Evolutionary conservation across 2,329 filamentous ascomycete genomes (phyloP).

Genomic region (Tolypocladium album): DNA sequence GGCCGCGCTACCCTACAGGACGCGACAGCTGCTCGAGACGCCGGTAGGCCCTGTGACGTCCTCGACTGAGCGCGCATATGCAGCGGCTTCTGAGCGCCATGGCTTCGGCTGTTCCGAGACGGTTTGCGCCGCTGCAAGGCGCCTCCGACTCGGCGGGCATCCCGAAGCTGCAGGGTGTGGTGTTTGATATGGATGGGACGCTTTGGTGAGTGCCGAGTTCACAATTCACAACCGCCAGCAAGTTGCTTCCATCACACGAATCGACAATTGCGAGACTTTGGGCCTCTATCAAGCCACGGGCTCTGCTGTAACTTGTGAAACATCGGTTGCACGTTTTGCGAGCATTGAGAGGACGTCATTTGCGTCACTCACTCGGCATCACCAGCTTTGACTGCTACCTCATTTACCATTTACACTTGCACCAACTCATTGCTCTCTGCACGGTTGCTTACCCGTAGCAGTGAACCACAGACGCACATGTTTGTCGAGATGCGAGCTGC

Average conservation of each 20-base stretch:
- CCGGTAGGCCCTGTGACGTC: not conserved
- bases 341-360: not conserved
- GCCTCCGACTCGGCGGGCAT: constrained; percentile 13
- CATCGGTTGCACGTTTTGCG: not conserved
- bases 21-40: not conserved
- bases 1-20: not conserved
- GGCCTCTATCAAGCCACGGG: not conserved
- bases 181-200: constrained; percentile 95
- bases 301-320: not conserved
- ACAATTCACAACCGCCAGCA: not conserved
- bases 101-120: constrained; percentile 27
- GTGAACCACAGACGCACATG: constrained; percentile 91
- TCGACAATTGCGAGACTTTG: not conserved
- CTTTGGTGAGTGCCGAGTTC: constrained; percentile 50
- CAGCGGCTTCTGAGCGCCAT: constrained; percentile 24
- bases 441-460: constrained; percentile 21
- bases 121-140: constrained; percentile 45
- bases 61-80: not conserved
- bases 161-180: constrained; percentile 45
- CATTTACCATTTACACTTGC: not conserved
- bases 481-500: constrained; percentile 74
- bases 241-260: not conserved
- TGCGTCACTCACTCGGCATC: not conserved
- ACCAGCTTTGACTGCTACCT: not conserved
- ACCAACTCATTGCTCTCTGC: not conserved